Conservation (phyloP, 257 asterid species). For the Lithospermum erythrorhizon region DNA sequence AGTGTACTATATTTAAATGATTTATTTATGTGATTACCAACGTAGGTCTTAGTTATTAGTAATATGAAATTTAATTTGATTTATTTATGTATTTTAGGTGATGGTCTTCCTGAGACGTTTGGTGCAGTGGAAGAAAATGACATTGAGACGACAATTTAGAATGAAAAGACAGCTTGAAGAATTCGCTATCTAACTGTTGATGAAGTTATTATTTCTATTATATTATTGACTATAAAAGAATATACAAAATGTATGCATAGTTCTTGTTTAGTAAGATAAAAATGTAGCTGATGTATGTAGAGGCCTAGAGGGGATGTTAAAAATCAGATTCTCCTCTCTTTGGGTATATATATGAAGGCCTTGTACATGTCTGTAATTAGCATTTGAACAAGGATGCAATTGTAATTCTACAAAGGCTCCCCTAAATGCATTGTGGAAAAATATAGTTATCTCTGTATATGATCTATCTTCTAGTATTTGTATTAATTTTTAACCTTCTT, state of each 20-base stretch:
- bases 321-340: constrained; percentile 3
- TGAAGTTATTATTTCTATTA: neutral
- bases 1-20: neutral
- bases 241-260: constrained; percentile 8
- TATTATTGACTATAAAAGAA: neutral
- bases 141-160: constrained; percentile 27
- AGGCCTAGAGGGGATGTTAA: neutral
- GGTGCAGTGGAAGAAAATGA: constrained; percentile 51
- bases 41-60: neutral
- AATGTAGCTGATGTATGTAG: neutral
- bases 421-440: constrained; percentile 2
- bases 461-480: too few relatives aligned
- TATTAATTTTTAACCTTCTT: too few relatives aligned
- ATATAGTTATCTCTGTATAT: too few relatives aligned
- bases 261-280: constrained; percentile 12
- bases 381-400: constrained; percentile 24
- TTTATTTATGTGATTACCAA: too few relatives aligned
- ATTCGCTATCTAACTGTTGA: constrained; percentile 1
- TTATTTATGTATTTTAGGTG: constrained; percentile 27
- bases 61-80: too few relatives aligned
- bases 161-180: constrained; percentile 40
- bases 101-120: constrained; percentile 62
- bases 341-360: constrained; percentile 12
- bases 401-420: constrained; percentile 14
- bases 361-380: constrained; percentile 36